Base-by-base conservation (phyloP, 306 rosid species). In the Senna siamea region DNA sequence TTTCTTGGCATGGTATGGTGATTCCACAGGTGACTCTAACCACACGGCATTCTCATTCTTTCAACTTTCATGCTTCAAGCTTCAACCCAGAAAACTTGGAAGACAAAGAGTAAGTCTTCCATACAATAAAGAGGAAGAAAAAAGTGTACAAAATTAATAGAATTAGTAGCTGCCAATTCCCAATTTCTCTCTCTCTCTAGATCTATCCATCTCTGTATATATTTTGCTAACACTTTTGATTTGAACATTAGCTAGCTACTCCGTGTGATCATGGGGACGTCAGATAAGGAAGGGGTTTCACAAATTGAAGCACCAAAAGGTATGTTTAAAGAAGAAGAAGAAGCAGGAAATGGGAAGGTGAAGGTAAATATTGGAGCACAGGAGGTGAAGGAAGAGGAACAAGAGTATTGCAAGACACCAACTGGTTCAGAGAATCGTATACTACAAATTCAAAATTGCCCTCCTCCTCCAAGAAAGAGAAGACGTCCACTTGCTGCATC, bases 381-480 rank as follows among this genome's bases (percentile, higher is more conserved):
- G 3, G 30, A 26, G 30, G 1, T 26, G 30, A 26, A 81, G 54
- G 79, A 66, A 53, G 79, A 67, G 22, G 66, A 60, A 3, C 44
- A 34, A 3, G 26, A 60, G 7, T 8, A 34, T 11, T 89, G 90
- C 76, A 74, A 64, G 68, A 89, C 92, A 6, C 95, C 95, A 38
- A 81, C 87, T 40, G 60, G 60, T 14, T 46, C 58, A n/a, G 70
- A 41, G 1, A 79, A 80, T 69, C 72, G 53, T 53, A 81, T 89
- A 79, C 84, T 87, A 37, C 6, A 57, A 8, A 50, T 58, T 57
- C 53, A 73, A 43, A 81, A 74, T 3, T 89, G 92, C 28, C 95
- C 95, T 8, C 56, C 73, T 8, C 79, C 92, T 9, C 92, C 95
- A 11, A 79, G 82, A 70, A 87, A 85, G 75, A 77, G 20, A 61